A percentile compares a stretch with the other conserved stretches of the same genome.
Evolutionary conservation across 2,329 filamentous ascomycete species (phyloP).

Genomic region (Cercospora zeae-maydis): DNA sequence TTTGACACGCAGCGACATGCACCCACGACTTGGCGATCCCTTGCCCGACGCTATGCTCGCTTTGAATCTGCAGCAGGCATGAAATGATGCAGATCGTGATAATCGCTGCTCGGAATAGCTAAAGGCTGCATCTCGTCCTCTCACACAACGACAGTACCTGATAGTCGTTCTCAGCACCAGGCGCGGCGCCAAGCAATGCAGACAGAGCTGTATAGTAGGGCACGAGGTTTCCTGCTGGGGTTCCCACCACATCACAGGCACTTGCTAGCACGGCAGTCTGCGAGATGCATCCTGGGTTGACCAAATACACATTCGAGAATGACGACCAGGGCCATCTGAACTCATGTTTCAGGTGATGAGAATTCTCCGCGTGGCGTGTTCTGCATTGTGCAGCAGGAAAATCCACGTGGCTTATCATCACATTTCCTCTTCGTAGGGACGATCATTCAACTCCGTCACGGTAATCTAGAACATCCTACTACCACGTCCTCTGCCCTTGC

Average conservation of each 20-base stretch:
- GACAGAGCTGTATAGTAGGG: neutral
- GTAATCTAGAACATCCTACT: neutral
- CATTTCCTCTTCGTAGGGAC: neutral
- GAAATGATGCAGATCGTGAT: neutral
- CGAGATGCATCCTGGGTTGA: neutral
- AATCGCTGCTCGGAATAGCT: constrained; percentile 7
- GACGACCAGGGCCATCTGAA: no score
- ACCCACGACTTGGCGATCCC: neutral
- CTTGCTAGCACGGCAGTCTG: neutral
- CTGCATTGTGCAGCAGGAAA: neutral
- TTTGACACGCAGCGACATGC: constrained; percentile 10
- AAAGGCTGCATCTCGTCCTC: neutral
- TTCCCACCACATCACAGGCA: neutral
- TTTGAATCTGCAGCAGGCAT: neutral
- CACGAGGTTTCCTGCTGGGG: neutral
- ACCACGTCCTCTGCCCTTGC: neutral
- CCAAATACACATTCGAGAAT: neutral
- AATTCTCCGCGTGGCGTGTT: neutral
- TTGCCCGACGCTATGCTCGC: constrained; percentile 5
- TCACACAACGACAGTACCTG: neutral
- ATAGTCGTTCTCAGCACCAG: neutral
- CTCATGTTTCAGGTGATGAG: neutral
- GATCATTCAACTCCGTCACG: neutral
- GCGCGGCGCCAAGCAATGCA: neutral
- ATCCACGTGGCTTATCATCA: neutral